phyloP scores from a whole-genome alignment of 139 green algal genomes.

The Chlamydomonas incerta region DNA sequence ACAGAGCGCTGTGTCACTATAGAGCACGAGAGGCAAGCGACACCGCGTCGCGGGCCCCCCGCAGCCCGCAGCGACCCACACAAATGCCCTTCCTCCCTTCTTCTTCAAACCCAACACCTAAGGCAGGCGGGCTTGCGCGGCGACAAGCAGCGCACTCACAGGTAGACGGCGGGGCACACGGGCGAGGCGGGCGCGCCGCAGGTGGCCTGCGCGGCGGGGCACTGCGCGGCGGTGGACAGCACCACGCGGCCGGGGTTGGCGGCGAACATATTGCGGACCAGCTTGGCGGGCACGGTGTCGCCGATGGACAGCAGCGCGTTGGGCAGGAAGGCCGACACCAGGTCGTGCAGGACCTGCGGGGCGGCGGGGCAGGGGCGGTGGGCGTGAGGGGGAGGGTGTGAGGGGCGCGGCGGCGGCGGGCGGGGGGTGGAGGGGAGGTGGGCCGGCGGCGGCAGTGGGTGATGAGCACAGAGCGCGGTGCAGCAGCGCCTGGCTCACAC shows the following conservation, averaged over 20 bases:
- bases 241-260: background rate
- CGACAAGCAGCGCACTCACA: conserved; percentile 26
- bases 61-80: too few relatives aligned
- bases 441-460: too few relatives aligned
- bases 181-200: conserved; percentile 23
- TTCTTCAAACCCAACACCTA: too few relatives aligned
- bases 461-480: too few relatives aligned
- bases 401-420: background rate
- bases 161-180: conserved; percentile 55
- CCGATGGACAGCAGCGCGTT: background rate
- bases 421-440: background rate
- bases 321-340: conserved; percentile 54
- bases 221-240: background rate
- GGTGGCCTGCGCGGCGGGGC: background rate
- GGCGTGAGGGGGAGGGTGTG: too few relatives aligned
- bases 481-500: too few relatives aligned
- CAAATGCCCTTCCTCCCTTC: too few relatives aligned
- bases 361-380: too few relatives aligned
- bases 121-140: too few relatives aligned
- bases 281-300: background rate
- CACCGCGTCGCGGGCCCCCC: too few relatives aligned
- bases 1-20: too few relatives aligned
- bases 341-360: conserved; percentile 69
- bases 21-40: too few relatives aligned
- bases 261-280: conserved; percentile 8